Evolutionary conservation across 106 monocot genomes (phyloP), one percentile per base, ranked within the genome.

Genomic region (Dioscorea alata): DNA sequence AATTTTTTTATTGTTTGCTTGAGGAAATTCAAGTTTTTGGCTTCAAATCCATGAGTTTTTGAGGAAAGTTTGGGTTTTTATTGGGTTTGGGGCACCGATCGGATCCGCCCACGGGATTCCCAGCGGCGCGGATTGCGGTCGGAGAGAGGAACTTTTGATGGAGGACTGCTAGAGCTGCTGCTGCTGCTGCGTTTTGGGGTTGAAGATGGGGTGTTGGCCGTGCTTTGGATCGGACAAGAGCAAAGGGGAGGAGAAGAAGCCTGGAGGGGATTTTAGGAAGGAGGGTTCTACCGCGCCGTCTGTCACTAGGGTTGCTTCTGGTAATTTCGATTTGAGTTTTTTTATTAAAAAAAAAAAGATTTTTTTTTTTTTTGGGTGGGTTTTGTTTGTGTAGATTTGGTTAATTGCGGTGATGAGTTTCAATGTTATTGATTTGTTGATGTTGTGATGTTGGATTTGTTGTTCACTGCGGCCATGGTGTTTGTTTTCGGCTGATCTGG

Each of bases 191-290:
- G 15, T 5, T 3, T 54, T 54, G 51, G 51, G 23, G 33, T 61
- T 60, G 23, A 57, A 24, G 67, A 90, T 90, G 90, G 76, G 83
- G 48, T 90, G 90, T 53, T 86, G 84, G 56, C 75, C 86, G 8
- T 90, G 90, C 62, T 81, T 77, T 33, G 81, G 81, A 67, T 90
- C 90, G 71, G 60, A 78, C 31, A 51, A 51, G 33, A 49, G 28
- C 28, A 28, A 59, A 59, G 71, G 59, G 60, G 50, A 75, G 68
- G 64, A 65, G 54, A 60, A 31, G 63, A 24, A 28, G 31, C 64
- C 50, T 21, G 75, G 63, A 15, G 78, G 69, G 16, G 76, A 77
- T 69, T 67, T 74, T 17, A 88, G 76, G 76, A 75, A 76, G 57
- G 84, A 76, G 6, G 51, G 59, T 28, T 63, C 82, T 12, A 59